These are phyloP conservation scores for Azolla pinnata DNA, from an alignment of 75 land plant genomes.

Conservation along the genomic window DNA sequence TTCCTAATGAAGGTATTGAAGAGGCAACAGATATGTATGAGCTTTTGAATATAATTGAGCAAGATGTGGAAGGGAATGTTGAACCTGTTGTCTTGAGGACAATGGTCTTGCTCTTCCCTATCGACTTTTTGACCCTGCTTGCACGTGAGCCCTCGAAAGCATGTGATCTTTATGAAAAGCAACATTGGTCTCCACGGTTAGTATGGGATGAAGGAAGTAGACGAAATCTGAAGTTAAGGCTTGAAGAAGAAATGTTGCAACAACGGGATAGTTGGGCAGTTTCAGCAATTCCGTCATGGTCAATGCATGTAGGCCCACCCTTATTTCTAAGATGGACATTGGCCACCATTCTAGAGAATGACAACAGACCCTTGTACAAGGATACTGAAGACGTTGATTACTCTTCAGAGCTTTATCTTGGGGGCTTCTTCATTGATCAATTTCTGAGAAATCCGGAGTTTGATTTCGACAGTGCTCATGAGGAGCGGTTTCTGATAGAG, in stretches of 20 bases:
- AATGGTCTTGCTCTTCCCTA: constrained; percentile 22
- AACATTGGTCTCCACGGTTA: constrained; percentile 21
- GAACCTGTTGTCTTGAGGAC: constrained; percentile 25
- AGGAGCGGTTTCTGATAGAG: constrained; percentile 36
- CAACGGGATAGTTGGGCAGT: constrained; percentile 14
- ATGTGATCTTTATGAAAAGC: constrained; percentile 27
- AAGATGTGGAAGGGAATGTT: neutral
- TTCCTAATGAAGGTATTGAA: constrained; percentile 18
- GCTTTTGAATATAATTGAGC: constrained; percentile 31
- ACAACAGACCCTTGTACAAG: constrained; percentile 22
- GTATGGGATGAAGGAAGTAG: constrained; percentile 39
- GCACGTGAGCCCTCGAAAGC: constrained; percentile 37
- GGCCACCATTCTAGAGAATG: constrained; percentile 15
- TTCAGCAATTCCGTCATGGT: constrained; percentile 24
- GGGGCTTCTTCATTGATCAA: constrained; percentile 41
- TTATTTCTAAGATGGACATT: constrained; percentile 29
- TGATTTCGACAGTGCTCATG: constrained; percentile 24
- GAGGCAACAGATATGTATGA: constrained; percentile 48
- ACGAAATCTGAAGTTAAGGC: constrained; percentile 15
- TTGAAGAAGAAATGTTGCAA: constrained; percentile 20
- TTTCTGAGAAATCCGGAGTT: constrained; percentile 36
- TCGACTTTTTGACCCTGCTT: constrained; percentile 31
- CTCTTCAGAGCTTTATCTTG: constrained; percentile 36
- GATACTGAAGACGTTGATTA: constrained; percentile 27
- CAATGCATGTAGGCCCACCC: constrained; percentile 16